Conservation (phyloP, 495 filamentous ascomycete genomes). For the Neurospora discreta region DNA sequence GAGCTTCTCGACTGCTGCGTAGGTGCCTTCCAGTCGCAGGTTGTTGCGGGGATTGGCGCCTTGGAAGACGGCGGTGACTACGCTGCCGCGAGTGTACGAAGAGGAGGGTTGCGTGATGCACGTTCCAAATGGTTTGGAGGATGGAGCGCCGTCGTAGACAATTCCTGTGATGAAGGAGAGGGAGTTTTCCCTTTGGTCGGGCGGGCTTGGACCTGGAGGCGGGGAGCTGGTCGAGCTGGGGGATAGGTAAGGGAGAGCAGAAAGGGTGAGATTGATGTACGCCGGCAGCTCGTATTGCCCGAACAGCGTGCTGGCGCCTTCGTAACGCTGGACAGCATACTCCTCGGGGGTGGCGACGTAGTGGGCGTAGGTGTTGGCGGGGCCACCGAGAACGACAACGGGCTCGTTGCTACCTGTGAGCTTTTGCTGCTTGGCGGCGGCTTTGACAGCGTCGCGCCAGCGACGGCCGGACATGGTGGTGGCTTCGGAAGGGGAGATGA, state of each 20-base stretch:
- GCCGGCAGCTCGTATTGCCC: constrained; percentile 73
- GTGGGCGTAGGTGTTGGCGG: constrained; percentile 89
- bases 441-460: constrained; percentile 68
- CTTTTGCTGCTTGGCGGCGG: constrained; percentile 28
- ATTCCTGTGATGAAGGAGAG: constrained; percentile 75
- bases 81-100: constrained; percentile 50
- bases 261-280: constrained; percentile 73
- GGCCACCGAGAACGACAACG: constrained; percentile 65
- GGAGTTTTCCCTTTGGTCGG: constrained; percentile 62
- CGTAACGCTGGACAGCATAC: constrained; percentile 83
- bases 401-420: constrained; percentile 23
- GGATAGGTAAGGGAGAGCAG: constrained; percentile 58
- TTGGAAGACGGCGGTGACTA: constrained; percentile 61
- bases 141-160: constrained; percentile 57
- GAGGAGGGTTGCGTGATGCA: constrained; percentile 44
- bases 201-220: constrained; percentile 54
- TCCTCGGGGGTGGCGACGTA: constrained; percentile 88
- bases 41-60: constrained; percentile 91
- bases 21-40: constrained; percentile 69
- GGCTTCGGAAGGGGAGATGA: constrained; percentile 77
- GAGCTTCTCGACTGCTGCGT: constrained; percentile 60
- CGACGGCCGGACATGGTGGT: constrained; percentile 91
- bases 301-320: constrained; percentile 90
- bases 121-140: constrained; percentile 61
- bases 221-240: constrained; percentile 36